These are phyloP conservation scores for Epipyxis sp. DNA, from an alignment of 108 stramenopile genomes.

Conservation along the genomic window DNA sequence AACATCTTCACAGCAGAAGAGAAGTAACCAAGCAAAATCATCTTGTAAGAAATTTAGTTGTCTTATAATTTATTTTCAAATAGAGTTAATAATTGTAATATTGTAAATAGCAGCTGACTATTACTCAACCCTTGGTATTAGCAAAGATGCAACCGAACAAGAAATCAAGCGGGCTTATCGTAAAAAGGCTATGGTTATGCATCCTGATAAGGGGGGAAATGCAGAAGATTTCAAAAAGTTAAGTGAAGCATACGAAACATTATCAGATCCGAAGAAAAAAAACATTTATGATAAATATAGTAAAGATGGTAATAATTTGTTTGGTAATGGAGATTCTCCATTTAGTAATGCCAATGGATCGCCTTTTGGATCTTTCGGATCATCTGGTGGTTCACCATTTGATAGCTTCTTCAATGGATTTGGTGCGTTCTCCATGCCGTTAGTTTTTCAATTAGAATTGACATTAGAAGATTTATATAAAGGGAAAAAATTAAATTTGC, in stretches of 20 bases:
- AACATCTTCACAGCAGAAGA: no score
- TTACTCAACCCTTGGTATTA: conserved; percentile 64
- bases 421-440: neutral
- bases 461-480: conserved; percentile 15
- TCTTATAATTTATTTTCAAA: no score
- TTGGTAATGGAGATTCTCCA: neutral
- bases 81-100: no score
- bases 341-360: neutral
- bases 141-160: conserved; percentile 47
- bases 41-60: no score
- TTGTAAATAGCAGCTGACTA: conserved; percentile 34
- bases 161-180: conserved; percentile 42
- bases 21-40: no score
- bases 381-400: no score
- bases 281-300: neutral
- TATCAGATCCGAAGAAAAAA: conserved; percentile 9
- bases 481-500: neutral
- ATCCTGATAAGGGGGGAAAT: conserved; percentile 41
- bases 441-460: conserved; percentile 13
- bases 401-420: neutral
- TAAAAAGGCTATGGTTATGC: conserved; percentile 35
- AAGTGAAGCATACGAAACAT: conserved; percentile 12
- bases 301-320: neutral
- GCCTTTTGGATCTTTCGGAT: no score
- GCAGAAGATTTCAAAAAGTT: conserved; percentile 19